Base-by-base conservation (phyloP, 176 grass and related monocot species). In the Juncus inflexus region DNA sequence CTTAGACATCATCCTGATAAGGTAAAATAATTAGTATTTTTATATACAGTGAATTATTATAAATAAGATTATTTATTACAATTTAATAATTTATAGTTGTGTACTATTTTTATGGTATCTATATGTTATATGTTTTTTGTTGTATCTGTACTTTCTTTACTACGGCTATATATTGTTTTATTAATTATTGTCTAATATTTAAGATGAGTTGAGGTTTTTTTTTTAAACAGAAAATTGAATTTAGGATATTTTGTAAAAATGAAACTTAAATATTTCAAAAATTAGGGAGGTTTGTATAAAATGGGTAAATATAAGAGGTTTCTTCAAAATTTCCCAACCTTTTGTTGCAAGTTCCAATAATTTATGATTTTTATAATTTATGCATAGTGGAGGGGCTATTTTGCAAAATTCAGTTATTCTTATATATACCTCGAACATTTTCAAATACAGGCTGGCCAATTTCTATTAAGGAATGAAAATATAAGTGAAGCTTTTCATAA, bases 1-100 rank as follows among this genome's bases (percentile, higher is more conserved):
- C 67, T 91, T 51, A 81, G 74, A 70, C 87, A 91, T 80, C 87
- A 86, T 83, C 92, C 84, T 64, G 87, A 96, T 61, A 85, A 91
- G 72, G 90, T 95, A 74, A 37, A 63, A 60, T 52, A 56, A 59
- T 28, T 28, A 28, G 19, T 28, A 28, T 28, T 28, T 28, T 28
- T 28, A 28, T 28, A 28, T 0, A 28, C 19, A 28, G 0, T 28
- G 19, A 28, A 28, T 28, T 28, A 28, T 28, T 28, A 28, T 28
- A 28, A 28, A 28, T 28, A 28, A 28, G 19, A 28, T 28, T 28
- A 49, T 12, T 36, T 66, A 35, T 77, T 77, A 28, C 47, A 62
- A 67, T 61, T 72, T 63, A 60, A 78, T 16, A 52, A 12, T 2
- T 28, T 72, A 38, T 3, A 56, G 56, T 62, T 61, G 28, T 65